These are phyloP conservation scores for Metarhizium rileyi DNA, from an alignment of 2,329 filamentous ascomycete genomes.

Conservation along the genomic window DNA sequence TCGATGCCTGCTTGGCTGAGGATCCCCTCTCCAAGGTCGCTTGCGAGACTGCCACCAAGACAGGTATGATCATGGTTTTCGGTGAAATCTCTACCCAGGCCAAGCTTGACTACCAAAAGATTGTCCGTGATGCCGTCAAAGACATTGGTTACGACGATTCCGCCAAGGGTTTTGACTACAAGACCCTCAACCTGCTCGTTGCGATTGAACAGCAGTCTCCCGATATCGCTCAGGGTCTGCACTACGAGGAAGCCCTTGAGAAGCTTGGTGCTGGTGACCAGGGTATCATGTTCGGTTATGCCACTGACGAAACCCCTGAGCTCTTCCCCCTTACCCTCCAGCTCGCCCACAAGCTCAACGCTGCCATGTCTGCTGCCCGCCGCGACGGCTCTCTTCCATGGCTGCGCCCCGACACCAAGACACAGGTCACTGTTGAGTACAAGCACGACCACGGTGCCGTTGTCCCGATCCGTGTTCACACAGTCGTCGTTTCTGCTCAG, in stretches of 20 bases:
- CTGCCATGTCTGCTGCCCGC: constrained; percentile 83
- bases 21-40: constrained; percentile 98
- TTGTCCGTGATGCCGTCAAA: constrained; percentile 90
- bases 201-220: constrained; percentile 99
- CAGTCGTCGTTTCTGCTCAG: constrained; percentile 92
- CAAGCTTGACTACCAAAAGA: constrained; percentile 93
- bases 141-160: constrained; percentile 98
- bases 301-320: constrained; percentile 97
- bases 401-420: constrained; percentile 99
- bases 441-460: constrained; percentile 92
- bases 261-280: constrained; percentile 98
- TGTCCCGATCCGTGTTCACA: constrained; percentile 85
- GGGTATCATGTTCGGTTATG: constrained; percentile 99
- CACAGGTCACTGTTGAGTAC: constrained; percentile 98
- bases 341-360: constrained; percentile 94
- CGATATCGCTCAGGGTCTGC: constrained; percentile 97
- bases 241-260: constrained; percentile 96
- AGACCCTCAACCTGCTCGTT: constrained; percentile 97
- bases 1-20: constrained; percentile 91
- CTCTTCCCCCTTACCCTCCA: constrained; percentile 89
- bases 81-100: constrained; percentile 98
- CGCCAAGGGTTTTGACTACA: constrained; percentile 98
- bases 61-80: constrained; percentile 98
- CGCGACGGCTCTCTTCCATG: constrained; percentile 81
- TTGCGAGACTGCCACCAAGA: constrained; percentile 99